Percentiles rank a stretch among this genome's conserved stretches.
These are phyloP conservation scores for Pyrenula massariospora DNA, from an alignment of 495 filamentous ascomycete species.

Conservation along the genomic window DNA sequence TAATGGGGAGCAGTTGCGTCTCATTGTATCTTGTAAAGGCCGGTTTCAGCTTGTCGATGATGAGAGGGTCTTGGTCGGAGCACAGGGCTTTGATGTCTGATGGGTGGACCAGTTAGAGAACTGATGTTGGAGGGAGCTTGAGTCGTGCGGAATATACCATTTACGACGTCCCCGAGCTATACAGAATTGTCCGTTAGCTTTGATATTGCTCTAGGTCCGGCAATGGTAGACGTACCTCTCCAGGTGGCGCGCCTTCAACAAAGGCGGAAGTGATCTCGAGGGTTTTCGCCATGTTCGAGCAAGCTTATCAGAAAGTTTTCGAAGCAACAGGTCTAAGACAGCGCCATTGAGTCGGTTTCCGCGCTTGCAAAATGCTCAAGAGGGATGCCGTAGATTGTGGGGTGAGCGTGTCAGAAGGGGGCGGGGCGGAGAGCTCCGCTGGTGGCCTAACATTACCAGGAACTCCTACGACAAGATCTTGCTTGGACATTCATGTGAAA, in stretches of 20 bases:
- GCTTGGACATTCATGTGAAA: too few relatives aligned
- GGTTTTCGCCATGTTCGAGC: slow-evolving; percentile 24
- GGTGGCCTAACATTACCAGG: too few relatives aligned
- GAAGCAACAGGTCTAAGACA: too few relatives aligned
- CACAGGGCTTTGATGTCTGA: slow-evolving; percentile 84
- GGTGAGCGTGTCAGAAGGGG: too few relatives aligned
- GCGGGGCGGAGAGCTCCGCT: not conserved
- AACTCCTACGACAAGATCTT: too few relatives aligned
- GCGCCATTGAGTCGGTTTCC: too few relatives aligned
- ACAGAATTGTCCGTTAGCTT: not conserved
- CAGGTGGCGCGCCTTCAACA: slow-evolving; percentile 87
- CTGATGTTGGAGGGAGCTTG: not conserved
- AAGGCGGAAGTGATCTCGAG: slow-evolving; percentile 70
- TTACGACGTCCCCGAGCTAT: slow-evolving; percentile 9
- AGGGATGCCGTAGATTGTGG: too few relatives aligned
- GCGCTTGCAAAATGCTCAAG: too few relatives aligned
- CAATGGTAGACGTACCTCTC: slow-evolving; percentile 61
- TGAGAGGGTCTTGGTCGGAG: slow-evolving; percentile 45
- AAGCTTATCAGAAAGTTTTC: too few relatives aligned
- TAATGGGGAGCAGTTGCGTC: slow-evolving; percentile 77
- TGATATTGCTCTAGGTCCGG: slow-evolving; percentile 6
- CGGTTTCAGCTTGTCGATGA: slow-evolving; percentile 59
- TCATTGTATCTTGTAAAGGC: slow-evolving; percentile 95
- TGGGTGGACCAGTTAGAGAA: slow-evolving; percentile 1
- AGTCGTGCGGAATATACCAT: not conserved